Evolutionary conservation across 345 rosid genomes (phyloP).

Genomic region (Moringa oleifera): DNA sequence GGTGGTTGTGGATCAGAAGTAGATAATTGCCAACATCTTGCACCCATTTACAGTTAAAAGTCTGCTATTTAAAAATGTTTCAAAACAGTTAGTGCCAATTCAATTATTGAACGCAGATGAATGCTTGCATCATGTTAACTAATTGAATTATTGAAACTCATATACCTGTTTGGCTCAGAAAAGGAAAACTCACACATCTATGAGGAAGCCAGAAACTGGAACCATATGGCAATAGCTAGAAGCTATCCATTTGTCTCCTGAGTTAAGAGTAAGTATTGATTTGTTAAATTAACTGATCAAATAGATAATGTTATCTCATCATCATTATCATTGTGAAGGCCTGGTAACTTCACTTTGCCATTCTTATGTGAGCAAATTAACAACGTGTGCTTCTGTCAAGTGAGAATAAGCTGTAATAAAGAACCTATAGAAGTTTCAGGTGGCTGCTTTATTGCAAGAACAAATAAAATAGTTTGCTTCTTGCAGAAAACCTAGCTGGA

Average conservation of each 20-base stretch:
- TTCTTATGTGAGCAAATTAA: too few species aligned
- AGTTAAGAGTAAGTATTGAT: too few species aligned
- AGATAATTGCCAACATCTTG: background rate
- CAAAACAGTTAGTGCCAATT: conserved; percentile 8
- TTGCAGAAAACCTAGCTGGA: background rate
- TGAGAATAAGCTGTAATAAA: too few species aligned
- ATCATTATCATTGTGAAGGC: background rate
- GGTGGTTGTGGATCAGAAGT: background rate
- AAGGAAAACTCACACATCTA: background rate
- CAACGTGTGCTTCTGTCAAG: too few species aligned
- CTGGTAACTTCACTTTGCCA: background rate
- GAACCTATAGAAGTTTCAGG: too few species aligned
- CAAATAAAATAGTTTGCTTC: too few species aligned
- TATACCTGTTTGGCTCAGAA: background rate
- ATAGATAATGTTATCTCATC: too few species aligned
- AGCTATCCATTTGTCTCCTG: background rate
- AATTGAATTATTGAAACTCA: background rate
- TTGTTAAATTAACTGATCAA: background rate
- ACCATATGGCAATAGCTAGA: background rate
- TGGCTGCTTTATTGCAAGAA: too few species aligned
- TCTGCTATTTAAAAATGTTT: background rate
- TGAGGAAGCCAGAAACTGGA: background rate
- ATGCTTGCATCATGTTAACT: background rate
- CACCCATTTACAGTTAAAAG: conserved; percentile 6
- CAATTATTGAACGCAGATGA: background rate